These are phyloP conservation scores for Colletotrichum siamense DNA, from an alignment of 2,329 filamentous ascomycete species.

Conservation along the genomic window DNA sequence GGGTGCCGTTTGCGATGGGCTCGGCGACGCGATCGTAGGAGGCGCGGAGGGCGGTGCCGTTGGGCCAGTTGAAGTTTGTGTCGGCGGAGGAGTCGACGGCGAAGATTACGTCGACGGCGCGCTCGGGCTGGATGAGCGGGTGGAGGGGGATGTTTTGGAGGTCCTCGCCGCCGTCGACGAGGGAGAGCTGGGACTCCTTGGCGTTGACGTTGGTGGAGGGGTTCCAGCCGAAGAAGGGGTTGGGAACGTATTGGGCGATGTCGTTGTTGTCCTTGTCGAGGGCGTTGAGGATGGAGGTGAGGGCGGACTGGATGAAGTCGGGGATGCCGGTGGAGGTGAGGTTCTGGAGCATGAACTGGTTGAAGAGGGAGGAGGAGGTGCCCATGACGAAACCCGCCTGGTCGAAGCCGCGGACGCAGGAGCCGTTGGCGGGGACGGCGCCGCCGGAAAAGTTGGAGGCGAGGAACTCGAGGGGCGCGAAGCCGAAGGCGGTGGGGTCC, in stretches of 20 bases:
- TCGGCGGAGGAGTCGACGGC: constrained; percentile 70
- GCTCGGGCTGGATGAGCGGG: constrained; percentile 62
- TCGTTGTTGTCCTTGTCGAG: constrained; percentile 71
- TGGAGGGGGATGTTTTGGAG: constrained; percentile 81
- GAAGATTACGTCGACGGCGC: constrained; percentile 66
- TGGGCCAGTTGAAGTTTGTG: constrained; percentile 62
- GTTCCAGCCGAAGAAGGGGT: constrained; percentile 61
- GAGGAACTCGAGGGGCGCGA: constrained; percentile 64
- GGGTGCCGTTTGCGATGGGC: constrained; percentile 55
- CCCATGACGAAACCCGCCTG: constrained; percentile 83
- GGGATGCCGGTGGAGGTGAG: constrained; percentile 31
- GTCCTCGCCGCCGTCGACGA: constrained; percentile 85
- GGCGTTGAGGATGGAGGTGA: constrained; percentile 54
- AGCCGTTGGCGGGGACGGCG: constrained; percentile 45
- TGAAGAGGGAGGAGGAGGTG: constrained; percentile 83
- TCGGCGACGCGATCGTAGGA: constrained; percentile 60
- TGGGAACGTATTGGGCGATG: constrained; percentile 73
- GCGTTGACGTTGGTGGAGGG: constrained; percentile 42
- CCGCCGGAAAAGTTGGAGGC: constrained; percentile 64
- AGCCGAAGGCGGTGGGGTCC: constrained; percentile 64
- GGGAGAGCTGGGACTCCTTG: constrained; percentile 61
- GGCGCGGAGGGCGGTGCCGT: constrained; percentile 63
- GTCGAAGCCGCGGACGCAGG: constrained; percentile 70
- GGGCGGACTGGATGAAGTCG: constrained; percentile 43
- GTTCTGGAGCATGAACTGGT: constrained; percentile 73